Conservation (phyloP, 2,329 filamentous ascomycete genomes). For the Penicillium hesseltinei region DNA sequence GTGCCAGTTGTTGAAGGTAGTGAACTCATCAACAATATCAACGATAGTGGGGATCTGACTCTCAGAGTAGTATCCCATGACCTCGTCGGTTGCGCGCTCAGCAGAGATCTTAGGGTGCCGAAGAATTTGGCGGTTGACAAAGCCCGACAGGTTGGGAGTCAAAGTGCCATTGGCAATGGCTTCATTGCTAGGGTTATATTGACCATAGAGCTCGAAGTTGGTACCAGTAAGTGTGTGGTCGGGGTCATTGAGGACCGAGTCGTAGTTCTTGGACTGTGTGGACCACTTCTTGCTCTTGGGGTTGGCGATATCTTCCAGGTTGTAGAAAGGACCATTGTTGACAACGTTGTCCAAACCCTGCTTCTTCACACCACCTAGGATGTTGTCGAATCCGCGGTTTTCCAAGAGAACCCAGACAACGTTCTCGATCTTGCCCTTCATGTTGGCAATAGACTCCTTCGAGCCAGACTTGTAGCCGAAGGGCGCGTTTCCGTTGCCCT, state of each 20-base stretch:
- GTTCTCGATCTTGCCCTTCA: slow-evolving; percentile 37
- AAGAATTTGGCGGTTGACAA: slow-evolving; percentile 39
- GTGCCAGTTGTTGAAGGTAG: slow-evolving; percentile 46
- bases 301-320: slow-evolving; percentile 33
- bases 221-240: slow-evolving; percentile 42
- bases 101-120: slow-evolving; percentile 31
- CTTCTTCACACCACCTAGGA: slow-evolving; percentile 40
- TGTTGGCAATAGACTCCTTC: slow-evolving; percentile 30
- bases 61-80: slow-evolving; percentile 45
- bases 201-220: slow-evolving; percentile 43
- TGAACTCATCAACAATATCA: slow-evolving; percentile 39
- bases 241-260: slow-evolving; percentile 42
- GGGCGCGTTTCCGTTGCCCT: slow-evolving; percentile 4
- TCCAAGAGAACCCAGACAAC: slow-evolving; percentile 40
- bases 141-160: slow-evolving; percentile 33
- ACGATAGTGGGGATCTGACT: slow-evolving; percentile 41
- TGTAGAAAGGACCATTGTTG: slow-evolving; percentile 42
- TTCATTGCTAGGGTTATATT: slow-evolving; percentile 37
- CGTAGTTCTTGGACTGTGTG: slow-evolving; percentile 35
- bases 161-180: slow-evolving; percentile 33
- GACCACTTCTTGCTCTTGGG: slow-evolving; percentile 27
- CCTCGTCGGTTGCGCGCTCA: slow-evolving; percentile 34
- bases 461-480: slow-evolving; percentile 31
- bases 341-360: slow-evolving; percentile 40
- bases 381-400: slow-evolving; percentile 38